A percentile compares a stretch with the other conserved stretches of the same genome.
Evolutionary conservation across 2,329 filamentous ascomycete genomes (phyloP).

Genomic region (Incumbomyces lentus): DNA sequence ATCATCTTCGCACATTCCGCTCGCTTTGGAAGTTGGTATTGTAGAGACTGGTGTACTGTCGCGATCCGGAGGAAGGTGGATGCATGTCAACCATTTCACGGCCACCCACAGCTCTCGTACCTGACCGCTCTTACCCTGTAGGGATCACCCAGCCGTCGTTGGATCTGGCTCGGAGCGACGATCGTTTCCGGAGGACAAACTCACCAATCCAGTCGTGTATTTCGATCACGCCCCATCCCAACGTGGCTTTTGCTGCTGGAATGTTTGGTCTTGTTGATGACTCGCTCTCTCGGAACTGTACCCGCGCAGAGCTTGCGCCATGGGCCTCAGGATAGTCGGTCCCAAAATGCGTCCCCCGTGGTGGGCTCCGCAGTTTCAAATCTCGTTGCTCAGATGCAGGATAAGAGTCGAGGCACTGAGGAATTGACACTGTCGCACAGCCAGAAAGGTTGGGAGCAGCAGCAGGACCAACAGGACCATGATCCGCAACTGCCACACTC

Average conservation of each 20-base stretch:
- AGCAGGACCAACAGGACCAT: not conserved
- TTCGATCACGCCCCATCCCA: slow-evolving; percentile 4
- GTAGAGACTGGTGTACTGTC: not conserved
- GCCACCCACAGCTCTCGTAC: not conserved
- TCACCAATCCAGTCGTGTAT: slow-evolving; percentile 2
- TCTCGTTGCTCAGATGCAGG: too few species aligned
- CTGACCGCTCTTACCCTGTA: slow-evolving; percentile 3
- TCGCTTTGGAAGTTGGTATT: not conserved
- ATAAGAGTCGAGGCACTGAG: not conserved
- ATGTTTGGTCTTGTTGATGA: slow-evolving; percentile 3
- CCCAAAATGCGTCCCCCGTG: not conserved
- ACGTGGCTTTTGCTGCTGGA: slow-evolving; percentile 5
- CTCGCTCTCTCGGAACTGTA: slow-evolving; percentile 2
- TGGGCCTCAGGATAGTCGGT: not conserved
- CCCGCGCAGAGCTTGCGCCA: slow-evolving; percentile 6
- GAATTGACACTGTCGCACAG: not conserved
- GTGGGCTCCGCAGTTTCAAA: not conserved
- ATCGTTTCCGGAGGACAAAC: not conserved
- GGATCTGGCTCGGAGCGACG: not conserved
- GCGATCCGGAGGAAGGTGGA: not conserved
- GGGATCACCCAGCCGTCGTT: not conserved
- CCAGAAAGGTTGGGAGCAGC: not conserved
- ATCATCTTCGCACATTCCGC: slow-evolving; percentile 1
- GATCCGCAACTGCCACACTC: not conserved
- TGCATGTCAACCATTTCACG: not conserved